Base-by-base conservation (phyloP, 352 stramenopile species). In the Phytophthora pinifolia region DNA sequence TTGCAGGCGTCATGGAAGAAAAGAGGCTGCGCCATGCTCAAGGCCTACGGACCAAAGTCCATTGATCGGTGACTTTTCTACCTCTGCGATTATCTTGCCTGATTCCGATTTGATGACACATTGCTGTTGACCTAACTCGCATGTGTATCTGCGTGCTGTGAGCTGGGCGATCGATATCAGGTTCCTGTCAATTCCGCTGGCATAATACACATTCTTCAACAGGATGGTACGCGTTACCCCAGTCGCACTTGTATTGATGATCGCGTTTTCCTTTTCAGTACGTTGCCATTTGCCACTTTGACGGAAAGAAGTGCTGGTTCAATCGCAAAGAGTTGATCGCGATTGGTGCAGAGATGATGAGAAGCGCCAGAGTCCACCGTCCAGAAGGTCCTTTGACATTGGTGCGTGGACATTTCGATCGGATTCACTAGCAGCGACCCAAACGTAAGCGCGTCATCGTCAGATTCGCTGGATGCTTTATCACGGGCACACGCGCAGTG, bases 151-250 rank as follows among this genome's bases (percentile, higher is more conserved):
- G 22, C 22, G 22, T 27, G 22, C 22, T 27, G 22, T 27, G 22
- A 27, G 22, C 22, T 27, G 22, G 22, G 22, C 22, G 22, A 27
- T 4, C 4, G 22, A 27, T 27, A 41, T 41, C 15, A 51, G 9
- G 18, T 20, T 52, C 0, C 14, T 13, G 20, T 41, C 33, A 5
- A 52, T 38, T 6, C 30, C 43, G 7, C 38, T 49, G 9, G 43
- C 43, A 15, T 38, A 38, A 30, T 49, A 49, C 9, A 39, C 30
- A 4, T 49, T 17, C 8, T 38, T 27, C 43, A 49, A 20, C 43
- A 49, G 35, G 15, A 44, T 30, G 12, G n/a, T 44, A 9, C 29
- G 17, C 37, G 31, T 44, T 12, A 12, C 10, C 29, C 37, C 37
- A 13, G 14, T 30, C 6, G 15, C 37, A 4, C 8, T 44, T 30